Evolutionary conservation across 768 basidiomycete species (phyloP).

Genomic region (Amanita fuliginea): DNA sequence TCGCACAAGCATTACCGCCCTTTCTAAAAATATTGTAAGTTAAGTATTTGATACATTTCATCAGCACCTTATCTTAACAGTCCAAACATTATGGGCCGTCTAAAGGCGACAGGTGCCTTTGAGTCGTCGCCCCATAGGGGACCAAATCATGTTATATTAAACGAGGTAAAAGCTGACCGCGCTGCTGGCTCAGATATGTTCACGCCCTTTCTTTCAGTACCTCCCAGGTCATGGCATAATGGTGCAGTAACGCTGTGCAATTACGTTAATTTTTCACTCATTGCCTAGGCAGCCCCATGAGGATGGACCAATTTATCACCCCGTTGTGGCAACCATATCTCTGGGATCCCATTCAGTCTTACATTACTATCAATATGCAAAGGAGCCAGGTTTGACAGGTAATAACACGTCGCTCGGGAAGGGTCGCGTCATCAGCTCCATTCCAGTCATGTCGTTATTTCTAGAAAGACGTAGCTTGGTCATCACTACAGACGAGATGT

Average conservation of each 20-base stretch:
- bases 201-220: conserved; percentile 37
- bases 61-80: conserved; percentile 25
- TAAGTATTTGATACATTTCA: conserved; percentile 1
- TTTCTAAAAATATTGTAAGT: conserved; percentile 63
- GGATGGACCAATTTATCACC: conserved; percentile 83
- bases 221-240: conserved; percentile 88
- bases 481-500: conserved; percentile 61
- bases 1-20: conserved; percentile 58
- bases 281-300: conserved; percentile 63
- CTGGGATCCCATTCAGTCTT: conserved; percentile 77
- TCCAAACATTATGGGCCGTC: conserved; percentile 66
- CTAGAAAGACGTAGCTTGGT: conserved; percentile 82
- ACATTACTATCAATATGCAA: conserved; percentile 64
- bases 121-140: conserved; percentile 45
- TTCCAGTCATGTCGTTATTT: conserved; percentile 60
- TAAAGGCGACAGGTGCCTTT: conserved; percentile 56
- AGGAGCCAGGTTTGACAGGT: conserved; percentile 10
- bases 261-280: background rate
- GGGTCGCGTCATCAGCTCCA: conserved; percentile 49
- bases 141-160: conserved; percentile 87
- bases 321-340: conserved; percentile 86
- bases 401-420: conserved; percentile 13
- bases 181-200: conserved; percentile 4
- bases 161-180: conserved; percentile 42
- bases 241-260: conserved; percentile 30